These are phyloP conservation scores for Psilocybe sp. DNA, from an alignment of 768 basidiomycete genomes.

Conservation along the genomic window DNA sequence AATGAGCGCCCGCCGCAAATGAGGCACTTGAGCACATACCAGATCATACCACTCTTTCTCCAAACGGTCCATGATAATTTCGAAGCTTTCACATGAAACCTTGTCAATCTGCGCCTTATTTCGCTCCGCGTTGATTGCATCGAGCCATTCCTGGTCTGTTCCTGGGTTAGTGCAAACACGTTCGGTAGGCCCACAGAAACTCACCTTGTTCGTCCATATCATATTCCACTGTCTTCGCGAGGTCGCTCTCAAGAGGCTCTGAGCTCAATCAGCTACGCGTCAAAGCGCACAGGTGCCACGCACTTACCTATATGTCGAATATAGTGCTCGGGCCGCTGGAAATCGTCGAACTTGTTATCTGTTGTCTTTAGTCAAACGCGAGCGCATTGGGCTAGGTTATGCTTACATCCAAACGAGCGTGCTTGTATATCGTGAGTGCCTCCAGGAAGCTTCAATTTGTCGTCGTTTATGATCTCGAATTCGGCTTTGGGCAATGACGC, in stretches of 20 bases:
- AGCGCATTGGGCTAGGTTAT: neutral
- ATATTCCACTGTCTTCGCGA: conserved; percentile 93
- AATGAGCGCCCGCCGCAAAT: neutral
- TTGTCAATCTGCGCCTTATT: conserved; percentile 69
- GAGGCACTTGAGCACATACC: conserved; percentile 42
- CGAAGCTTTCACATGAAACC: conserved; percentile 84
- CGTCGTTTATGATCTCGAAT: conserved; percentile 64
- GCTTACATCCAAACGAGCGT: conserved; percentile 73
- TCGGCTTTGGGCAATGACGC: conserved; percentile 59
- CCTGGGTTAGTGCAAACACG: neutral
- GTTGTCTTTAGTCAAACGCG: neutral
- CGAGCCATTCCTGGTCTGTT: conserved; percentile 93
- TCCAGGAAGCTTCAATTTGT: conserved; percentile 53
- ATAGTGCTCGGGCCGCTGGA: conserved; percentile 78
- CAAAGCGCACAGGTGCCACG: neutral
- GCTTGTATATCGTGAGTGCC: conserved; percentile 65
- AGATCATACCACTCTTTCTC: conserved; percentile 99
- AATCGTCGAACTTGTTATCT: conserved; percentile 67
- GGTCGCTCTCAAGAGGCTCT: conserved; percentile 93
- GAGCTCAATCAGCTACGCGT: conserved; percentile 11
- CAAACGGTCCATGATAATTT: conserved; percentile 94
- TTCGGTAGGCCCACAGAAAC: conserved; percentile 8
- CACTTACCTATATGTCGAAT: conserved; percentile 82
- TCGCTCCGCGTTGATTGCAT: conserved; percentile 77
- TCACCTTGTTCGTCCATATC: conserved; percentile 99